Conservation (phyloP, 1,284 basidiomycete species). For the Trametes polyzona region DNA sequence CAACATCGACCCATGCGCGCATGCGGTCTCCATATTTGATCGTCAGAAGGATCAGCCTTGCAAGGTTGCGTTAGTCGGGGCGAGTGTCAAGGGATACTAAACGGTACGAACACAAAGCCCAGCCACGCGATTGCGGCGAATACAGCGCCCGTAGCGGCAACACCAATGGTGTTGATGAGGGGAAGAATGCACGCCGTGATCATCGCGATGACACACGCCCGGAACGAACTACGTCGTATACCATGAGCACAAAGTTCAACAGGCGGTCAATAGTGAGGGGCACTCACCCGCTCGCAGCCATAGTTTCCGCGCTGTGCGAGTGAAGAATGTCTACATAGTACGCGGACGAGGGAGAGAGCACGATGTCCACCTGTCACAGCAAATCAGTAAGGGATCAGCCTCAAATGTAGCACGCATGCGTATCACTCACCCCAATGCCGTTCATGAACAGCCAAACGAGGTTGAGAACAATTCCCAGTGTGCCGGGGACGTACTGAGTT, state of each 20-base stretch:
- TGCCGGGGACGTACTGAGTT: conserved; percentile 44
- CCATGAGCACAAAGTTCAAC: background rate
- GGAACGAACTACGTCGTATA: conserved; percentile 42
- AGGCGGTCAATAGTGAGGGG: background rate
- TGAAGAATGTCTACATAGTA: conserved; percentile 63
- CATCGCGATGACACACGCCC: conserved; percentile 46
- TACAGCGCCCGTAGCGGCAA: conserved; percentile 54
- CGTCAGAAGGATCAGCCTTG: conserved; percentile 45
- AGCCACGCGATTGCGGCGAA: conserved; percentile 46
- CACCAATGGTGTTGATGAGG: conserved; percentile 54
- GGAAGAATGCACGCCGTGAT: conserved; percentile 52
- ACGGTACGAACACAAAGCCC: conserved; percentile 46
- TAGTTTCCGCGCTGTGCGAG: conserved; percentile 54
- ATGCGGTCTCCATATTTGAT: conserved; percentile 50
- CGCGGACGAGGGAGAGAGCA: conserved; percentile 54
- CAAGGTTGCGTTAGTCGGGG: conserved; percentile 35
- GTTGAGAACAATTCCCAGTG: conserved; percentile 44
- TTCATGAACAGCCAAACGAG: conserved; percentile 51
- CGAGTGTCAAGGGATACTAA: background rate
- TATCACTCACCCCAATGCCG: conserved; percentile 51
- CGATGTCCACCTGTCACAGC: conserved; percentile 44
- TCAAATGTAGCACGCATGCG: background rate
- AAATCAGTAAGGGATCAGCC: conserved; percentile 19
- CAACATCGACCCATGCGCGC: conserved; percentile 52
- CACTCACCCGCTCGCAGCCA: conserved; percentile 46